Evolutionary conservation across 2,329 filamentous ascomycete genomes (phyloP), one percentile per base, ranked within the genome.

Genomic region (Fusarium solani-melongenae): DNA sequence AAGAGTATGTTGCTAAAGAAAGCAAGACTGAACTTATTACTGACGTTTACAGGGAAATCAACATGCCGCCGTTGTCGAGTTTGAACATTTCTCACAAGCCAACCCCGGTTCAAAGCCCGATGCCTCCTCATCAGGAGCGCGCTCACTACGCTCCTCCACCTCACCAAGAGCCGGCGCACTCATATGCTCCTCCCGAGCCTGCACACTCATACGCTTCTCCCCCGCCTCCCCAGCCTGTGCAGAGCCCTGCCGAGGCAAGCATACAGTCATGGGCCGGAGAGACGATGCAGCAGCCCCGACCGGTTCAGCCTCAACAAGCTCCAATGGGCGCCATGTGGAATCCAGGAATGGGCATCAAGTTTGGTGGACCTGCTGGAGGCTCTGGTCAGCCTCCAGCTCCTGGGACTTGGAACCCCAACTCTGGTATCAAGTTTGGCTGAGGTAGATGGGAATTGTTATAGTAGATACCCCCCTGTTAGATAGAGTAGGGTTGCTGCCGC

Each of bases 291-390:
- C 92, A 80, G 83, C 89, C 78, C 0, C 81, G 81, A 49, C 88
- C 88, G 0, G 83, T 86, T 64, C 84, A 87, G 3, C 82, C 84
- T 1, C 79, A 83, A 58, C 79, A 82, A 69, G 79, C 83, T 0
- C 74, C 77, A 1, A 77, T 78, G 73, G 71, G 77, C 11, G 72
- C 73, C 9, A 79, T 81, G 80, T 98, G 95, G 95, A 92, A 90
- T 64, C 94, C 94, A 0, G 91, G 92, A 3, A 92, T 94, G 86
- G 93, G 92, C 0, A 96, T 97, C 77, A 92, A 91, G 66, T 97
- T 98, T 81, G 90, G 89, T 1, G 87, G 84, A 5, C 72, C 84
- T 17, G 71, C 62, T n/a, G 62, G 76, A 20, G 44, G 76, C 41
- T 78, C 76, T 33, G 79, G 75, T 20, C 75, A 77, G 64, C 71